Evolutionary conservation across 2,329 filamentous ascomycete genomes (phyloP).

Genomic region (Aphanocladium album): DNA sequence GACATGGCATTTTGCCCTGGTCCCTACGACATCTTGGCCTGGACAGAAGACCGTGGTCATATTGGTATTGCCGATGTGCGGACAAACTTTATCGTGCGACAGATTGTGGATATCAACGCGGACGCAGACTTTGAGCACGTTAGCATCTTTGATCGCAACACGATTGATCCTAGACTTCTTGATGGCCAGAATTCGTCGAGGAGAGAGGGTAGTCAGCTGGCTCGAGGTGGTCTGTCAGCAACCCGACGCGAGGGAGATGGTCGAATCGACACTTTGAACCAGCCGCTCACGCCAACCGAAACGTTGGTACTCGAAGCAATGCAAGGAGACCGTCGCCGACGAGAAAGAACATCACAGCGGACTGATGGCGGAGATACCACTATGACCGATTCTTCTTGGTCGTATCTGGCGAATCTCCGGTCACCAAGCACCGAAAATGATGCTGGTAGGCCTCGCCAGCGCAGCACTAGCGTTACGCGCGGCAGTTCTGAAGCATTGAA

Average conservation of each 20-base stretch:
- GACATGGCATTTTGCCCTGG: constrained; percentile 90
- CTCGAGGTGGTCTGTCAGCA: not conserved
- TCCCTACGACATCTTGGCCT: constrained; percentile 84
- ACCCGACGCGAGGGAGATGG: constrained; percentile 23
- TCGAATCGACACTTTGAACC: constrained; percentile 40
- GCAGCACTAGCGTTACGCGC: constrained; percentile 32
- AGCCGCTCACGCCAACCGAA: constrained; percentile 50
- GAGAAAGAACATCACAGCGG: constrained; percentile 36
- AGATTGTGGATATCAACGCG: constrained; percentile 61
- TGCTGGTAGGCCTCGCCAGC: constrained; percentile 26
- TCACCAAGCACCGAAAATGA: constrained; percentile 21
- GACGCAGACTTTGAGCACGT: constrained; percentile 53
- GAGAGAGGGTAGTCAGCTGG: constrained; percentile 20
- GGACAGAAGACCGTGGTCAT: constrained; percentile 82
- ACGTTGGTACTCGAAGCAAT: constrained; percentile 53
- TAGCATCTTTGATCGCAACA: constrained; percentile 49
- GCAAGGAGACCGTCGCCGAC: constrained; percentile 47
- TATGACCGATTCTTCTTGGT: constrained; percentile 17
- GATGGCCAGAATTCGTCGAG: constrained; percentile 40
- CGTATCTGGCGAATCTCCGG: constrained; percentile 18
- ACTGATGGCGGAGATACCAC: constrained; percentile 18
- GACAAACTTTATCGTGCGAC: constrained; percentile 59
- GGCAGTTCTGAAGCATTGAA: constrained; percentile 35
- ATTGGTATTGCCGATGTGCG: constrained; percentile 71
- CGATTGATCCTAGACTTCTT: constrained; percentile 49